Conservation (phyloP, 2,329 filamentous ascomycete genomes). For the Aspergillus eucalypticola region DNA sequence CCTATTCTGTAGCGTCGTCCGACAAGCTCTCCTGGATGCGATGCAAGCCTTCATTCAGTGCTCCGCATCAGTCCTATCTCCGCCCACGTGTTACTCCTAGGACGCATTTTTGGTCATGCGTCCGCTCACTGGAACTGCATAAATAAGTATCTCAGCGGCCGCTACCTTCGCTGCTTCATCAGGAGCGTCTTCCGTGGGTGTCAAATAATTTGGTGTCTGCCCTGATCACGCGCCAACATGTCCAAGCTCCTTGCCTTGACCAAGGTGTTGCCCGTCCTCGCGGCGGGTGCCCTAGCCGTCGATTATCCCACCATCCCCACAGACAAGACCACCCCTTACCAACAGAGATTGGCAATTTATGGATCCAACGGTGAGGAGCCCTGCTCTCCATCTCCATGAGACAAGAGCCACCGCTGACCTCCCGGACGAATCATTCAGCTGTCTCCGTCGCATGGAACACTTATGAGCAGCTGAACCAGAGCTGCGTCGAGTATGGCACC, state of each 20-base stretch:
- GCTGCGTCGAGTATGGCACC: slow-evolving; percentile 57
- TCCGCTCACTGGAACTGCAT: not conserved
- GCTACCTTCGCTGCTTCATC: too few relatives aligned
- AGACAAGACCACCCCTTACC: slow-evolving; percentile 56
- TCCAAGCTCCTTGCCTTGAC: slow-evolving; percentile 8
- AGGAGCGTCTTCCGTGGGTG: too few relatives aligned
- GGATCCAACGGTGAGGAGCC: slow-evolving; percentile 48
- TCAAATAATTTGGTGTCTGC: not conserved
- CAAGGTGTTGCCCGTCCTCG: slow-evolving; percentile 30
- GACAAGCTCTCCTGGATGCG: not conserved
- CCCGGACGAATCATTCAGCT: slow-evolving; percentile 34
- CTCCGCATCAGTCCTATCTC: not conserved
- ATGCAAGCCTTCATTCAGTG: not conserved
- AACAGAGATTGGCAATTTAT: slow-evolving; percentile 56
- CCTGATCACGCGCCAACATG: not conserved
- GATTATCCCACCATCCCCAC: slow-evolving; percentile 50
- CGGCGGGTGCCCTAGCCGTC: slow-evolving; percentile 24
- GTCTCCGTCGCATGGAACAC: slow-evolving; percentile 61
- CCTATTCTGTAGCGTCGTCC: not conserved
- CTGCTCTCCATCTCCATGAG: not conserved
- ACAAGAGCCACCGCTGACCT: too few relatives aligned
- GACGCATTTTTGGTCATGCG: not conserved
- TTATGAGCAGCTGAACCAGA: slow-evolving; percentile 47
- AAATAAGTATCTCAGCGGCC: not conserved
- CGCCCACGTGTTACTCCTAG: not conserved